Percentiles rank a stretch among this genome's conserved stretches.
These are phyloP conservation scores for Phyllosticta ampelicida DNA, from an alignment of 2,329 filamentous ascomycete species.

Conservation along the genomic window DNA sequence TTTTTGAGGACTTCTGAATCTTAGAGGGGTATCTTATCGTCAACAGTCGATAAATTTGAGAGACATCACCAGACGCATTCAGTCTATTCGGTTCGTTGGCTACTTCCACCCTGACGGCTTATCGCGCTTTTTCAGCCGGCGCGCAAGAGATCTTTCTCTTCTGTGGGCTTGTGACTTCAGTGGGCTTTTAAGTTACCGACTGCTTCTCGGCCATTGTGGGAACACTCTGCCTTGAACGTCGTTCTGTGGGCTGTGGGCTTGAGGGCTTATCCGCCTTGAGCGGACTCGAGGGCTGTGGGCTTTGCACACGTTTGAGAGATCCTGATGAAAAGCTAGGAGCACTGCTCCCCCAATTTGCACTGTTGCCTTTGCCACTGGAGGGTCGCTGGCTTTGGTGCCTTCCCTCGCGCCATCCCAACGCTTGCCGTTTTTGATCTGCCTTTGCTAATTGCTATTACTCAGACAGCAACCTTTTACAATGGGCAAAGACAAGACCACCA, in stretches of 20 bases:
- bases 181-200: conserved; percentile 16
- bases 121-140: conserved; percentile 26
- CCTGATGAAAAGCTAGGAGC: conserved; percentile 11
- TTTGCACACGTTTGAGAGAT: conserved; percentile 32
- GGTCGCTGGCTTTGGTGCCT: conserved; percentile 11
- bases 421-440: not conserved
- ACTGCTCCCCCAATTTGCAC: conserved; percentile 6
- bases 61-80: conserved; percentile 27
- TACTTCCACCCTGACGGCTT: conserved; percentile 18
- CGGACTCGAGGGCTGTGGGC: conserved; percentile 35
- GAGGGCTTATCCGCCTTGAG: conserved; percentile 22
- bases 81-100: conserved; percentile 12
- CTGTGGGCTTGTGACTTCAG: conserved; percentile 30
- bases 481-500: conserved; percentile 24
- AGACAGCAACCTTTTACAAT: conserved; percentile 17
- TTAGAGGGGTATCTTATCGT: conserved; percentile 12
- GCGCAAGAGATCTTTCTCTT: conserved; percentile 29
- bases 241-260: conserved; percentile 38
- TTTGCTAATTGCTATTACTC: conserved; percentile 7
- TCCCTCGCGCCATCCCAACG: conserved; percentile 11
- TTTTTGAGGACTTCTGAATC: not conserved
- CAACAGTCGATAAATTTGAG: conserved; percentile 15
- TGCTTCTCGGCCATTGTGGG: conserved; percentile 41
- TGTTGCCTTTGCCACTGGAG: conserved; percentile 6
- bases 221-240: conserved; percentile 39